Evolutionary conservation across 208 protist species (phyloP), one percentile per base, ranked within the genome.

Genomic region (Leishmania gerbilli): DNA sequence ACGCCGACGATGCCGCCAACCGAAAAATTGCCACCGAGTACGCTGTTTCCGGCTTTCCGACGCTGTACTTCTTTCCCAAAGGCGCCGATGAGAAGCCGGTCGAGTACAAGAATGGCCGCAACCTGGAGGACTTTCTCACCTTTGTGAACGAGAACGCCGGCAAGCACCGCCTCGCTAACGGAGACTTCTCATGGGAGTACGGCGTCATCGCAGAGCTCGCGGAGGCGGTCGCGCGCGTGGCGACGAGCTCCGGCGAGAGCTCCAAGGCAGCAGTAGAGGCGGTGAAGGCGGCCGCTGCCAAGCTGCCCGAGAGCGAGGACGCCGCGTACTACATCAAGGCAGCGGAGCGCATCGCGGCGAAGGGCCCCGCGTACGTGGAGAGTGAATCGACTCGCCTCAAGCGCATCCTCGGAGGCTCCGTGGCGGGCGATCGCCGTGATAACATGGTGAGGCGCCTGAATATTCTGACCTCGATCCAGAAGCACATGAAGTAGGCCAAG

Each of bases 41-140:
- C 83, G 72, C 88, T 17, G 76, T 98, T 15, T 27, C 65, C 4
- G 86, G 87, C n/a, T 95, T 87, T 76, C 93, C 91, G 9, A 92
- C 91, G 2, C 51, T 96, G 34, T 76, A 84, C 31, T 92, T 95
- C 72, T 93, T 97, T 79, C 85, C 87, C 34, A 94, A 92, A 68
- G 84, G 84, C 71, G 65, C 89, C 21, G 78, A 64, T 0, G 76
- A 51, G 15, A 40, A 83, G n/a, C 88, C 88, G 27, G 76, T 87
- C 19, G 79, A 88, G 64, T 95, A 94, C 81, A 84, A 79, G n/a
- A 78, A 87, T 49, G 80, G 72, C 24, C 89, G 93, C 27, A 69
- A 78, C 2, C 40, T 92, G 24, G 89, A 92, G 31, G 89, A 84
- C 24, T 55, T 98, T 21, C 31, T 96, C 2, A 74, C 51, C 8